Evolutionary conservation across 2,329 filamentous ascomycete species (phyloP).

Genomic region (Diaporthe destruens): DNA sequence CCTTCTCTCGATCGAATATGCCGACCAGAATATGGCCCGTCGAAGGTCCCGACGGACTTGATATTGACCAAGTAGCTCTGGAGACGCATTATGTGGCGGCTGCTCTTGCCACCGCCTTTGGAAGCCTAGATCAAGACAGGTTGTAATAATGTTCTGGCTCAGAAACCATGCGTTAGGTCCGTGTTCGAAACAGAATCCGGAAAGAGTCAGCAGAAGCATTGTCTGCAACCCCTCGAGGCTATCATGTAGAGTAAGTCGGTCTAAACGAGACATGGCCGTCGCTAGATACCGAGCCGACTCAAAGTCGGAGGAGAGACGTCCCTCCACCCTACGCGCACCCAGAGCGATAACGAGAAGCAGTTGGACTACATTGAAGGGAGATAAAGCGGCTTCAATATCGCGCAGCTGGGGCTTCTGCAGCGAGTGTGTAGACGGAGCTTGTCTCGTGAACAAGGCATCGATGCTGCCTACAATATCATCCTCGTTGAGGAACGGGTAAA

Average conservation of each 20-base stretch:
- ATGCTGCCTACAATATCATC: conserved; percentile 45
- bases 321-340: conserved; percentile 45
- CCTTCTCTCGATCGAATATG: conserved; percentile 47
- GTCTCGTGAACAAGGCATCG: conserved; percentile 43
- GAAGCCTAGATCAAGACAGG: conserved; percentile 47
- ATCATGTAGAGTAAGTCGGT: conserved; percentile 45
- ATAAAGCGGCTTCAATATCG: conserved; percentile 40
- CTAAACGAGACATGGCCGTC: conserved; percentile 45
- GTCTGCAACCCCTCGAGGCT: conserved; percentile 46
- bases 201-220: conserved; percentile 46
- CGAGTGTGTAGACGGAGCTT: conserved; percentile 42
- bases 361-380: conserved; percentile 43
- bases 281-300: conserved; percentile 47
- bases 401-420: conserved; percentile 44
- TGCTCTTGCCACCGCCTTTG: conserved; percentile 44
- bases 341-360: conserved; percentile 47
- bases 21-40: conserved; percentile 48
- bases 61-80: conserved; percentile 17
- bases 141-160: conserved; percentile 47
- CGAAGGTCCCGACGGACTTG: conserved; percentile 43
- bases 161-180: conserved; percentile 48
- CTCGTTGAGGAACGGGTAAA: conserved; percentile 48
- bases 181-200: conserved; percentile 44
- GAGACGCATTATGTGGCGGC: conserved; percentile 20
- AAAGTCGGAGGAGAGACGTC: conserved; percentile 42